Evolutionary conservation across 2,329 filamentous ascomycete genomes (phyloP).

Genomic region (Colletotrichum liriopes): DNA sequence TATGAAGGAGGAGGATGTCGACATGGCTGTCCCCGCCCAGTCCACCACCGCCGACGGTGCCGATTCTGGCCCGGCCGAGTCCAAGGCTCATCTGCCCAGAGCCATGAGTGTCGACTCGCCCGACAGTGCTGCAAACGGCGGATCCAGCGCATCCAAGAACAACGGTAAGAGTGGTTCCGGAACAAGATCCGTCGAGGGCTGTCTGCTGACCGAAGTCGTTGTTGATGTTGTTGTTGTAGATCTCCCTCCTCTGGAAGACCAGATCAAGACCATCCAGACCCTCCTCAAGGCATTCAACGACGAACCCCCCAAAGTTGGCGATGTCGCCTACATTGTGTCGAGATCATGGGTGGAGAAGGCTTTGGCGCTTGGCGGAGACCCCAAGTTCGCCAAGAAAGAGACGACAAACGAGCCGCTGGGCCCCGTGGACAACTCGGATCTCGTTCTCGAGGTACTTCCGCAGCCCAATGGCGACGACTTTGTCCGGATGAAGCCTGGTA

Average conservation of each 20-base stretch:
- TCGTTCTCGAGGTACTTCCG: conserved; percentile 75
- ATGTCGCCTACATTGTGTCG: conserved; percentile 84
- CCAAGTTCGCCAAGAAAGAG: conserved; percentile 71
- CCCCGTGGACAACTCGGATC: conserved; percentile 88
- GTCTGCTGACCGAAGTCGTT: conserved; percentile 8
- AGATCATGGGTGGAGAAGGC: conserved; percentile 84
- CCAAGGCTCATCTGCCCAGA: conserved; percentile 49
- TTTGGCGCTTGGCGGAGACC: conserved; percentile 74
- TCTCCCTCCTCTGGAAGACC: conserved; percentile 63
- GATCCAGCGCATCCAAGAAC: conserved; percentile 13
- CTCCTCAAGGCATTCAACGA: conserved; percentile 70
- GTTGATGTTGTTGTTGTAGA: conserved; percentile 41
- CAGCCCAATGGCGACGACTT: conserved; percentile 71
- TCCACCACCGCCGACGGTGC: conserved; percentile 19
- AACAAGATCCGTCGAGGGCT: neutral
- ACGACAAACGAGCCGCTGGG: conserved; percentile 76
- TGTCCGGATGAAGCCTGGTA: conserved; percentile 80
- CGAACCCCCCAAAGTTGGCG: conserved; percentile 75
- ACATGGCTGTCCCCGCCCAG: conserved; percentile 33
- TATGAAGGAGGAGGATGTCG: conserved; percentile 47
- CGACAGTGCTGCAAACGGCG: conserved; percentile 46
- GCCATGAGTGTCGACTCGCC: conserved; percentile 60
- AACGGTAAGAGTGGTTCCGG: conserved; percentile 22
- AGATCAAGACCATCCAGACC: conserved; percentile 80
- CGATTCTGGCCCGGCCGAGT: conserved; percentile 20